Conservation (phyloP, 1,139 yeast species). For the Suhomyces bokatorum region DNA sequence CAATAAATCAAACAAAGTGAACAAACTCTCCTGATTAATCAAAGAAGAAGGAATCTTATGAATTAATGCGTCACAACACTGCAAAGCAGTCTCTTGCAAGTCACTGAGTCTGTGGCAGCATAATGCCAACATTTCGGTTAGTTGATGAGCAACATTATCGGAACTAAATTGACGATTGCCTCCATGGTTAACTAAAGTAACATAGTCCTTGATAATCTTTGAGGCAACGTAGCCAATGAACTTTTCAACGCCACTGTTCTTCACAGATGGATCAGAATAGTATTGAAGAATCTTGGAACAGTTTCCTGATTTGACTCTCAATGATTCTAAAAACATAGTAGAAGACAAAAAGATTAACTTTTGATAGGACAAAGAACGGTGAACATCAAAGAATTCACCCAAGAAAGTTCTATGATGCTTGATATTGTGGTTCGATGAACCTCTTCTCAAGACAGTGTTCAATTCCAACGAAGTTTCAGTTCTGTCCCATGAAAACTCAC, state of each 20-base stretch:
- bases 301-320: slow-evolving; percentile 78
- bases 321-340: slow-evolving; percentile 71
- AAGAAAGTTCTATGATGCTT: slow-evolving; percentile 69
- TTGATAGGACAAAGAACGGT: slow-evolving; percentile 65
- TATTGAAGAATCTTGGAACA: slow-evolving; percentile 75
- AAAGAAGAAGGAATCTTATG: slow-evolving; percentile 74
- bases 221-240: slow-evolving; percentile 66
- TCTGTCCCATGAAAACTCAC: slow-evolving; percentile 80
- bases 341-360: slow-evolving; percentile 89
- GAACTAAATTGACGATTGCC: slow-evolving; percentile 55
- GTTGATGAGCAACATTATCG: slow-evolving; percentile 65
- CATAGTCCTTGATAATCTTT: slow-evolving; percentile 60
- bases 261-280: slow-evolving; percentile 83
- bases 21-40: slow-evolving; percentile 72
- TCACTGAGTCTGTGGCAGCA: slow-evolving; percentile 79
- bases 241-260: slow-evolving; percentile 69
- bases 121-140: slow-evolving; percentile 64
- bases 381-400: slow-evolving; percentile 51
- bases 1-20: slow-evolving; percentile 76
- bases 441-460: slow-evolving; percentile 87
- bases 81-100: slow-evolving; percentile 79
- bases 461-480: slow-evolving; percentile 90
- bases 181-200: slow-evolving; percentile 45
- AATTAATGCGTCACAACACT: slow-evolving; percentile 72
- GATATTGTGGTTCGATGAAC: slow-evolving; percentile 80